Evolutionary conservation across 1,139 yeast genomes (phyloP), one percentile per base, ranked within the genome.

Genomic region (Debaryomyces sp.): DNA sequence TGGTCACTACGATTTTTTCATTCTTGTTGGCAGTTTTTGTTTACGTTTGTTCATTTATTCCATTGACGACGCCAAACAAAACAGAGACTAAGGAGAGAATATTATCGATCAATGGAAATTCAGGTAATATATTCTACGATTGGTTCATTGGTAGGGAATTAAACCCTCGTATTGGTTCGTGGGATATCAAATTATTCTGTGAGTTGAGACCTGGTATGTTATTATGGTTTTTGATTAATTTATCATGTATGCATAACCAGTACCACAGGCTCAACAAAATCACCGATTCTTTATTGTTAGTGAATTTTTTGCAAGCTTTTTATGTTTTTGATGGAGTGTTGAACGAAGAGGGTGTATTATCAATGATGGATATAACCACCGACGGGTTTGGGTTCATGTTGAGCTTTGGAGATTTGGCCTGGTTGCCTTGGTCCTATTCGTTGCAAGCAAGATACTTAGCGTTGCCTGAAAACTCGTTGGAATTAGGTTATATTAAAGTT

Each of bases 311-410:
- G 54, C 97, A 94, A 67, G 81, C 86, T 2, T 86, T 87, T 62
- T 94, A 94, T 63, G 85, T 91, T 12, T 75, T 91, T 60, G 99
- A 95, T 63, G 97, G 98, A 36, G 96, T 94, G 0, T 73, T 89
- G 55, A 91, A 91, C 65, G 99, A 94, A 67, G 88, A 84, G 59
- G 97, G 97, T 10, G 79, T 87, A 13, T 74, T 94, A 53, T 84
- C 95, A 5, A 95, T 95, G 97, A 92, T 94, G 79, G 99, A 94
- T 64, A 82, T 91, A 46, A 89, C 96, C 12, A 89, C 97, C 17
- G 99, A 94, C 69, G 99, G 99, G 0, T 90, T 94, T 66, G 99
- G 99, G 1, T 91, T 85, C 70, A 94, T 94, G 99, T 75, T 94
- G 45, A 82, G 92, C 7, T 92, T 92, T 72, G 99, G 99, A 30